A percentile compares a stretch with the other conserved stretches of the same genome.
These are phyloP conservation scores for Penicillium sp. DNA, from an alignment of 2,329 filamentous ascomycete species.

Conservation along the genomic window DNA sequence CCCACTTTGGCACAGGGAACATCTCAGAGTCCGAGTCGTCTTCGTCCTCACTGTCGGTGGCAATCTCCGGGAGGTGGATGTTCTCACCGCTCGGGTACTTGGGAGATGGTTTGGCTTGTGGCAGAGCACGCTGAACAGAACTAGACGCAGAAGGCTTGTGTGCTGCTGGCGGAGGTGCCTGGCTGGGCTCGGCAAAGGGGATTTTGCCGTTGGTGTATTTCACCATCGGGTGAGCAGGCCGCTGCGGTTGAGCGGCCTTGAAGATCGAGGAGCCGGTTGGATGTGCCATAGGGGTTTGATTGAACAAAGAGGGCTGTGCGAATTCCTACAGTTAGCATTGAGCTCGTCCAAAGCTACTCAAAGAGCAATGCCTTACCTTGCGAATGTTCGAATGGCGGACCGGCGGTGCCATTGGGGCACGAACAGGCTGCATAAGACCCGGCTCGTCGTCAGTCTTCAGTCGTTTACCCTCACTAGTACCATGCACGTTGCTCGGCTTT, in stretches of 20 bases:
- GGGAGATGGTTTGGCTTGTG: conserved; percentile 64
- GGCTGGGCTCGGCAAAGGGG: conserved; percentile 73
- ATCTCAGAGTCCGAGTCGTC: conserved; percentile 59
- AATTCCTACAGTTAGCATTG: conserved; percentile 12
- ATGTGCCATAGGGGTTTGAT: conserved; percentile 35
- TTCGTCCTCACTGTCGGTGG: conserved; percentile 89
- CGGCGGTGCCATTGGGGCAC: conserved; percentile 74
- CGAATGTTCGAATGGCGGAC: conserved; percentile 74
- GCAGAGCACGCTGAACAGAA: conserved; percentile 34
- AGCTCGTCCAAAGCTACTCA: neutral
- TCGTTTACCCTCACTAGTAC: conserved; percentile 73
- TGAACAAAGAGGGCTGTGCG: conserved; percentile 43
- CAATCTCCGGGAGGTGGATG: conserved; percentile 91
- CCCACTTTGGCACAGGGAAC: conserved; percentile 75
- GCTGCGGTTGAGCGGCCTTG: conserved; percentile 54
- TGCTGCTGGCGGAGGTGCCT: conserved; percentile 48
- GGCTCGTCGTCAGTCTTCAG: conserved; percentile 73
- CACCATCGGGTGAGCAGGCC: conserved; percentile 68
- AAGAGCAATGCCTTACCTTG: conserved; percentile 56
- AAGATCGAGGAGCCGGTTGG: conserved; percentile 35
- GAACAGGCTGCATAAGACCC: conserved; percentile 59
- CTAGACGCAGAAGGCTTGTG: conserved; percentile 66
- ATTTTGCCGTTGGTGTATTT: conserved; percentile 86
- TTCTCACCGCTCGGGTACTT: conserved; percentile 84
- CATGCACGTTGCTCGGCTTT: conserved; percentile 51